Evolutionary conservation across 1,284 basidiomycete species (phyloP), one percentile per base, ranked within the genome.

Genomic region (Ceratobasidium sp.): DNA sequence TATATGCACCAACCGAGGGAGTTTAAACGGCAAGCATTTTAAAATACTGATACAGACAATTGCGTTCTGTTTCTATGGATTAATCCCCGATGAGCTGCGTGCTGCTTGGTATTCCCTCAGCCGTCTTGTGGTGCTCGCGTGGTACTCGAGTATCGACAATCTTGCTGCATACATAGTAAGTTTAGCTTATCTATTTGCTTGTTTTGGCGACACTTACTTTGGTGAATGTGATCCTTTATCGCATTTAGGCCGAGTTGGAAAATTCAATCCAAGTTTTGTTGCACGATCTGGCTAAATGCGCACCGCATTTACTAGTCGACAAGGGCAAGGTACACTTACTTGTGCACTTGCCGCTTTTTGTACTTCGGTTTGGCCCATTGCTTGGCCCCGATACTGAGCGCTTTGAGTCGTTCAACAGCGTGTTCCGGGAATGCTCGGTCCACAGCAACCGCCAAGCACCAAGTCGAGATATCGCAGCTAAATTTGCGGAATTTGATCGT

Each of bases 1-100:
- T 44, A 82, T 83, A n/a, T 78, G 77, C 49, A 77, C 64, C 0
- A 82, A 83, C 65, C 78, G 79, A 6, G 81, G 81, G 0, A 76
- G 77, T 2, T 77, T 84, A 0, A 83, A 82, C 29, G 82, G 83
- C 0, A 83, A 83, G 66, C 83, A 84, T 46, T 83, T 83, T 79
- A 83, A 83, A 69, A 82, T 77, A 8, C 73, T 84, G 0, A 73
- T 75, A 1, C 83, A 84, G 57, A 76, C 82, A 0, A 82, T 83
- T 79, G 61, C 81, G 1, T 84, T 82, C 76, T 64, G 80, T 4
- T 69, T 83, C 0, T 78, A 78, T n/a, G 80, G 80, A 32, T 77
- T 84, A 1, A 80, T 83, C 0, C 76, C 79, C 0, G 46, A 76
- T 0, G 34, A 37, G 1, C 54, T 84, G 0, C 78, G 78, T 7